These are phyloP conservation scores for Taiozyma sp. DNA, from an alignment of 1,139 yeast genomes.

Conservation along the genomic window DNA sequence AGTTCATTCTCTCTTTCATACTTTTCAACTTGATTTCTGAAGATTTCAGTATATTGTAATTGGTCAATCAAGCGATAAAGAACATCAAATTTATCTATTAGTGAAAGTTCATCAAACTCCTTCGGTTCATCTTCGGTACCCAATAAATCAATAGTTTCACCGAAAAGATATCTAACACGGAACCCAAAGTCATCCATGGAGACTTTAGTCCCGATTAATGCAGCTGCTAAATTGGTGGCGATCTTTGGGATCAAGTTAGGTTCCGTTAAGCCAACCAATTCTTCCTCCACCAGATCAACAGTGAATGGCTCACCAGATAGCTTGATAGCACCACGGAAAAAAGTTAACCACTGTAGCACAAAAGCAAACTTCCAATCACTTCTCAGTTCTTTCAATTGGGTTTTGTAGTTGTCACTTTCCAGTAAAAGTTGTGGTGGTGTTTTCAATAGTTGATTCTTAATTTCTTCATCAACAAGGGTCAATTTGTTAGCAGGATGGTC, in stretches of 20 bases:
- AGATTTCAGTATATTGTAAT: constrained; percentile 27
- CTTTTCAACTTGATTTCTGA: constrained; percentile 31
- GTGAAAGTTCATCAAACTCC: constrained; percentile 34
- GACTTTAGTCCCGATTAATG: constrained; percentile 27
- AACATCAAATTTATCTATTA: constrained; percentile 44
- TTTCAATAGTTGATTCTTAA: constrained; percentile 20
- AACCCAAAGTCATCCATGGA: constrained; percentile 39
- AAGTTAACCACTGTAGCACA: constrained; percentile 46
- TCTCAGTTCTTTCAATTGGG: constrained; percentile 22
- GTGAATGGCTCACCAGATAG: constrained; percentile 44
- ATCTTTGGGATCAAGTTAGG: constrained; percentile 38
- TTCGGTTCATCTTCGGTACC: constrained; percentile 24
- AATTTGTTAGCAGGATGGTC: constrained; percentile 24
- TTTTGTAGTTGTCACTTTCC: constrained; percentile 23
- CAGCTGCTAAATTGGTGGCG: constrained; percentile 36
- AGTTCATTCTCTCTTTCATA: constrained; percentile 24
- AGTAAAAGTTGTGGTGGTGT: constrained; percentile 23
- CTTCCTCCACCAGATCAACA: constrained; percentile 45
- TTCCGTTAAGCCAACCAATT: constrained; percentile 36
- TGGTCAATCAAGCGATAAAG: constrained; percentile 37
- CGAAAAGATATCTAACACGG: constrained; percentile 42
- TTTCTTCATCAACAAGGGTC: constrained; percentile 20
- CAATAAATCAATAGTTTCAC: constrained; percentile 27
- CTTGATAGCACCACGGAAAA: constrained; percentile 42
- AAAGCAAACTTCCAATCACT: constrained; percentile 35